phyloP scores from a whole-genome alignment of 257 asterid species.

The Solanum neorickii region DNA sequence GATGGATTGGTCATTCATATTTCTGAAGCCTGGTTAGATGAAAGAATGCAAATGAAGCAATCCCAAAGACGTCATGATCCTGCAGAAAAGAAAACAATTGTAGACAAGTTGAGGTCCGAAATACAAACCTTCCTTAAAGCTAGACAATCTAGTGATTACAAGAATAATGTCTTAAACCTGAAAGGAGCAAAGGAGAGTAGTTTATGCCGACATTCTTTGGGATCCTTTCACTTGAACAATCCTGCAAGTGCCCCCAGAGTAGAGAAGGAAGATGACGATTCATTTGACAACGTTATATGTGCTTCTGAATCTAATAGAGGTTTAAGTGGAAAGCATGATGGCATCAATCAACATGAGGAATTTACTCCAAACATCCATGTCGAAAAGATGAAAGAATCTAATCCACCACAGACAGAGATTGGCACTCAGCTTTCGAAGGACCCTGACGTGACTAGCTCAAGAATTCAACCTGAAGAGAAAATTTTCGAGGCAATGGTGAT shows the following conservation, averaged over 20 bases:
- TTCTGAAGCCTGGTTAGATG: constrained; percentile 95
- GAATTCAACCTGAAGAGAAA: constrained; percentile 15
- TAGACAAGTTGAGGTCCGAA: constrained; percentile 55
- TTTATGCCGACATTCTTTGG: constrained; percentile 19
- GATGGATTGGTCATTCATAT: constrained; percentile 65
- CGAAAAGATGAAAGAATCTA: constrained; percentile 1
- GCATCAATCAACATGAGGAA: constrained; percentile 9
- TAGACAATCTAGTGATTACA: constrained; percentile 17
- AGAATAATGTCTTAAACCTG: background rate
- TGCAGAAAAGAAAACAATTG: constrained; percentile 32
- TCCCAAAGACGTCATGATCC: constrained; percentile 21
- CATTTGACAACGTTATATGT: constrained; percentile 10
- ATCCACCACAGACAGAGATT: constrained; percentile 8
- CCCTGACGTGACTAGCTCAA: background rate
- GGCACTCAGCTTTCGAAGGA: constrained; percentile 8
- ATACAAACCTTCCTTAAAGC: constrained; percentile 59
- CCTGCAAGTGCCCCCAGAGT: constrained; percentile 57
- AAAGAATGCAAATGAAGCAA: constrained; percentile 59
- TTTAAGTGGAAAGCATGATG: constrained; percentile 10
- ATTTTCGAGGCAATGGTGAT: background rate
- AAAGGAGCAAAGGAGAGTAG: constrained; percentile 12
- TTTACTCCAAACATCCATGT: background rate
- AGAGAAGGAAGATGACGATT: constrained; percentile 35
- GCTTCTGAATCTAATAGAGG: constrained; percentile 13
- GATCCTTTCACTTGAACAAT: constrained; percentile 39